A percentile compares a stretch with the other conserved stretches of the same genome.
phyloP scores from a whole-genome alignment of 2,329 filamentous ascomycete species.

The Ophiocordyceps camponoti-leonardi region DNA sequence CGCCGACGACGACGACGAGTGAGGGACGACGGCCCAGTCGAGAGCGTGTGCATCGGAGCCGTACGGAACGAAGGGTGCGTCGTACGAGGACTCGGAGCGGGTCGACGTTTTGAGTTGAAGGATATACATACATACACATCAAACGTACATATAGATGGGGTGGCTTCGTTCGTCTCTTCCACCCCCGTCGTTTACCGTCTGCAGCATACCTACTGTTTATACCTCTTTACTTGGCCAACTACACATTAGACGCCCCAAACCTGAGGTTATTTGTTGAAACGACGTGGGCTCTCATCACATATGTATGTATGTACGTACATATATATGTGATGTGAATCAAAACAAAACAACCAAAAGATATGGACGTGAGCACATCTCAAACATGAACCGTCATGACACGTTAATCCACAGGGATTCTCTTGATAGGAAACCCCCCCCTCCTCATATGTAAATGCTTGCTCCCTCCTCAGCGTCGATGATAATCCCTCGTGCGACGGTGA shows the following conservation, averaged over 20 bases:
- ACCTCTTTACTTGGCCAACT: no score
- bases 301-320: not conserved
- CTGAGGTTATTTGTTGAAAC: not conserved
- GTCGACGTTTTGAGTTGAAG: not conserved
- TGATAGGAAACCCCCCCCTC: not conserved
- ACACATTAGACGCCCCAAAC: not conserved
- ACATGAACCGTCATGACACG: not conserved
- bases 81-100: not conserved
- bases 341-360: not conserved
- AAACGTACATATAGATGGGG: no score
- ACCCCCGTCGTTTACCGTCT: no score
- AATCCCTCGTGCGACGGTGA: conserved; percentile 13
- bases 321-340: not conserved
- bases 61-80: not conserved
- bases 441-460: not conserved
- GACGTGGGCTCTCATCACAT: not conserved
- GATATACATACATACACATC: no score
- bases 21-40: not conserved
- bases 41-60: not conserved
- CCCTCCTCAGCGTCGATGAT: conserved; percentile 8
- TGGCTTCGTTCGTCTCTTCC: not conserved
- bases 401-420: not conserved
- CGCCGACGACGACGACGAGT: conserved; percentile 4
- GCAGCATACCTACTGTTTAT: no score
- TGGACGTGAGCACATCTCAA: not conserved